Base-by-base conservation (phyloP, 2,329 filamentous ascomycete species). In the Diaporthe vaccinii region DNA sequence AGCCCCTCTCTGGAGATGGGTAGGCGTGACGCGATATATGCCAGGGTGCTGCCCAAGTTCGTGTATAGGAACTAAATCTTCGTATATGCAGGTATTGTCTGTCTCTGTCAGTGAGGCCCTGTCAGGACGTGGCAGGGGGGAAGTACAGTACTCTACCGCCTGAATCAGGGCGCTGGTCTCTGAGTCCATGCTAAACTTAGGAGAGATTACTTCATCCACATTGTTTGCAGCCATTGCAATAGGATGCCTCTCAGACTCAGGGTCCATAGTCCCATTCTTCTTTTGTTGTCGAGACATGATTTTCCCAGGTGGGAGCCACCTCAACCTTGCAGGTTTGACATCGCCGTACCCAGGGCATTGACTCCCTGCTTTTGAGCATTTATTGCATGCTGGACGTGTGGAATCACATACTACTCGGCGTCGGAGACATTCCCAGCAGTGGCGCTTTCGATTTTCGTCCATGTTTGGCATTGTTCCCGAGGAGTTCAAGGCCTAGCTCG, bases 351-450 rank as follows among this genome's bases (percentile, higher is more conserved):
- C 65, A 68, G 65, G 46, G 8, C 46, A 68, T 39, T 55, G 46
- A 5, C 9, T 15, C 6, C 46, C 65, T 15, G 65, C 39, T 53
- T 25, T 14, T 22, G n/a, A 15, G n/a, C 46, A 68, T 68, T 28
- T 68, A 12, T 41, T 53, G 46, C 65, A 68, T 39, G 31, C 44
- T 20, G 65, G 46, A 6, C 31, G 46, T 20, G 46, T 39, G 14
- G 2, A 68, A 53, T 68, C 65, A 28, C 46, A 68, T 0, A 53
- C 65, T 12, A 53, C 8, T 12, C 46, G 65, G 7, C 46, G 65
- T 53, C 65, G 22, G 12, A 68, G 65, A 28, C 65, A 68, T 39
- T 53, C 46, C 65, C 46, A 53, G n/a, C 65, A 68, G 31, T 68
- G 46, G 6, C 46, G 65, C 8, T 17, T 53, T 41, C 20, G 65